Conservation (phyloP, 441 rosid species). For the Cnidoscolus chayamansa region DNA sequence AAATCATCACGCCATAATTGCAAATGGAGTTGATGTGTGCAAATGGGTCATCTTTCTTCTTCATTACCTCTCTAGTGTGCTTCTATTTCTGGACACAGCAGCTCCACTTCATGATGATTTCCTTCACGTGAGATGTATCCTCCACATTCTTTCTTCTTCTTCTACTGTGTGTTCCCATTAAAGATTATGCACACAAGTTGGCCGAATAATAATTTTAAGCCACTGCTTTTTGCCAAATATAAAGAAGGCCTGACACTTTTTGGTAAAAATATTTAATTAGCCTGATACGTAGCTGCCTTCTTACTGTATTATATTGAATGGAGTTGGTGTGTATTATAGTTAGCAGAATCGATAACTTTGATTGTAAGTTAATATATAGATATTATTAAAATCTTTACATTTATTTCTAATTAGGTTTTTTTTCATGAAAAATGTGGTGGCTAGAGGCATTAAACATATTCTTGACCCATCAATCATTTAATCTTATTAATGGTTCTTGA, state of each 20-base stretch:
- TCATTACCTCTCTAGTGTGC: not conserved
- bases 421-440: not conserved
- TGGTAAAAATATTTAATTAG: not conserved
- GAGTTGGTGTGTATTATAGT: too few species aligned
- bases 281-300: not conserved
- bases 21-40: not conserved
- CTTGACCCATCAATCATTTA: too few species aligned
- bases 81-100: not conserved
- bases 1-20: conserved; percentile 34
- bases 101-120: conserved; percentile 7
- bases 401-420: not conserved
- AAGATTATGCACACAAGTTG: conserved; percentile 1
- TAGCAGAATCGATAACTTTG: too few species aligned
- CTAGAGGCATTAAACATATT: not conserved
- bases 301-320: not conserved
- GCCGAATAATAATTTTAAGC: conserved; percentile 14
- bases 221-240: conserved; percentile 13
- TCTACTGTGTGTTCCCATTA: not conserved
- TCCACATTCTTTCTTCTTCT: not conserved
- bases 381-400: too few species aligned
- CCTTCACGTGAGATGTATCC: conserved; percentile 17
- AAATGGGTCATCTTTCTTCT: conserved; percentile 4
- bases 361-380: too few species aligned
- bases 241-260: not conserved
- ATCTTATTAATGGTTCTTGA: too few species aligned